Evolutionary conservation across 306 rosid species (phyloP).

Genomic region (Fragaria iinumae): DNA sequence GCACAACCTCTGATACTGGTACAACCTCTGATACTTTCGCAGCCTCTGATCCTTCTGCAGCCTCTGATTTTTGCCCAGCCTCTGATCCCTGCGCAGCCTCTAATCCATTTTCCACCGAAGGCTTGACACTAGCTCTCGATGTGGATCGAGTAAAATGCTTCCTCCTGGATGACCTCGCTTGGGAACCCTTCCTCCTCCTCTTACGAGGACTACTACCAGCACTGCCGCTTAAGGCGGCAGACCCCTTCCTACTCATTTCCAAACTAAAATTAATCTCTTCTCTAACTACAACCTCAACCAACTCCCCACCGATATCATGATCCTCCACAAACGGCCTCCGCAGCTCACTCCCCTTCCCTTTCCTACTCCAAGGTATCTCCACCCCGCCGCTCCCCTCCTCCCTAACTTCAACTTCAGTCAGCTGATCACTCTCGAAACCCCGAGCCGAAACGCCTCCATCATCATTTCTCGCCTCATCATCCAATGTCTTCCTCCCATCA

Average conservation of each 20-base stretch:
- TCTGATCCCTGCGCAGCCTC: slow-evolving; percentile 17
- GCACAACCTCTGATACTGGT: slow-evolving; percentile 12
- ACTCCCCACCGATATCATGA: slow-evolving; percentile 16
- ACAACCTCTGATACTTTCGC: not conserved
- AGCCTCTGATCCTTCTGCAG: not conserved
- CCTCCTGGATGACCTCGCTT: slow-evolving; percentile 17
- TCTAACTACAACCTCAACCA: slow-evolving; percentile 15
- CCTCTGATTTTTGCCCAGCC: not conserved
- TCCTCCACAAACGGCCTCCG: slow-evolving; percentile 16
- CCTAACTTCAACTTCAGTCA: slow-evolving; percentile 24
- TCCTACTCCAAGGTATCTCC: slow-evolving; percentile 15
- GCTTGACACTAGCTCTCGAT: slow-evolving; percentile 32
- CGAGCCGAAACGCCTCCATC: slow-evolving; percentile 6
- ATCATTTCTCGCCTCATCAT: slow-evolving; percentile 5
- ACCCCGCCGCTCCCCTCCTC: slow-evolving; percentile 7
- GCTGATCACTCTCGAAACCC: slow-evolving; percentile 7
- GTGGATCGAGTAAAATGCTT: slow-evolving; percentile 50
- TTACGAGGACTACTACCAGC: not conserved
- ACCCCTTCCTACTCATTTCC: not conserved
- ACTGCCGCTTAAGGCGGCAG: not conserved
- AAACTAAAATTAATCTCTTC: slow-evolving; percentile 6
- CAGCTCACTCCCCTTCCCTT: slow-evolving; percentile 19
- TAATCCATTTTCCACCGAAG: slow-evolving; percentile 14
- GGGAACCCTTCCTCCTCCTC: slow-evolving; percentile 15
- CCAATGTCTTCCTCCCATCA: slow-evolving; percentile 26